A percentile compares a stretch with the other conserved stretches of the same genome.
These are phyloP conservation scores for Cystofilobasidium ferigula DNA, from an alignment of 768 basidiomycete genomes.

Conservation along the genomic window DNA sequence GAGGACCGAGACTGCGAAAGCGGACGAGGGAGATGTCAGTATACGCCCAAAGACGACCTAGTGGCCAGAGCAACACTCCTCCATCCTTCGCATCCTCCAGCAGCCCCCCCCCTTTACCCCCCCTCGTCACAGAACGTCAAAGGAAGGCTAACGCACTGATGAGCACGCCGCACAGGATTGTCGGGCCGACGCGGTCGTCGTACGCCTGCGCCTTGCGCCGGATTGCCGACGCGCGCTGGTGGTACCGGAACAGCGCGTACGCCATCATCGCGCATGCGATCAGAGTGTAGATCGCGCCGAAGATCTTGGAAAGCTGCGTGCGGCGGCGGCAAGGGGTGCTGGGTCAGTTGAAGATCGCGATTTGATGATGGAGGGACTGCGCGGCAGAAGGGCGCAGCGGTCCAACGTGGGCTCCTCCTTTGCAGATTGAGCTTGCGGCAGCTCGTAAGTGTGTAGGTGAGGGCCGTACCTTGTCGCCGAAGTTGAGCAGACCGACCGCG, in stretches of 20 bases:
- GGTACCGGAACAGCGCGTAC: conserved; percentile 88
- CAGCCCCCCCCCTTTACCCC: too few species aligned
- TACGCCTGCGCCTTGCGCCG: conserved; percentile 84
- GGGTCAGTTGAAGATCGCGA: background rate
- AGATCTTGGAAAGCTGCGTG: conserved; percentile 26
- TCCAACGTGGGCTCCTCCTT: too few species aligned
- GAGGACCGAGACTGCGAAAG: conserved; percentile 57
- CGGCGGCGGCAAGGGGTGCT: background rate
- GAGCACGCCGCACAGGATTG: conserved; percentile 68
- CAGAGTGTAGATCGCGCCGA: conserved; percentile 25
- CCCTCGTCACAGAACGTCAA: too few species aligned
- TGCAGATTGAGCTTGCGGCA: background rate
- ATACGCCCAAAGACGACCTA: conserved; percentile 30
- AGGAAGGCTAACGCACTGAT: conserved; percentile 47
- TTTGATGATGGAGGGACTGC: too few species aligned
- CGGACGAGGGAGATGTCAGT: background rate
- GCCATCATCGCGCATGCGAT: conserved; percentile 76
- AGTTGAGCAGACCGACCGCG: conserved; percentile 89
- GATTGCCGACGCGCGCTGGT: conserved; percentile 91
- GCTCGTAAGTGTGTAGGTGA: background rate
- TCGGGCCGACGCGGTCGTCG: conserved; percentile 92
- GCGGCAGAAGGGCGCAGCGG: too few species aligned
- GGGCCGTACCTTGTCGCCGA: conserved; percentile 73
- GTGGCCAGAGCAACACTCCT: background rate
- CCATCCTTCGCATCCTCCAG: too few species aligned